A percentile compares a stretch with the other conserved stretches of the same genome.
Conservation (phyloP, 371 early-diverging fungal genomes). For the Nematocida parisii region DNA sequence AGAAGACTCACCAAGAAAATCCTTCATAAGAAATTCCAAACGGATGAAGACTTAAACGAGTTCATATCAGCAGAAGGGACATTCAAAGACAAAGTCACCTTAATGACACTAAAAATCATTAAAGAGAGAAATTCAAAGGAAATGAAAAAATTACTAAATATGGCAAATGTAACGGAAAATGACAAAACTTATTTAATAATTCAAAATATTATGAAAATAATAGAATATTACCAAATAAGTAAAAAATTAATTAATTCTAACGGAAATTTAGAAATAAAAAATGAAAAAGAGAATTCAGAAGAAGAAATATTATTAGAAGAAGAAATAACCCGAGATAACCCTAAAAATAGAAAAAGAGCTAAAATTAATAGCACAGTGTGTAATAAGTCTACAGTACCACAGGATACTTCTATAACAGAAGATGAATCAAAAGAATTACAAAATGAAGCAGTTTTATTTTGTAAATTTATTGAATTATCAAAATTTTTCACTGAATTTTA, state of each 20-base stretch:
- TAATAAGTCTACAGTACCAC: too few species aligned
- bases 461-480: too few species aligned
- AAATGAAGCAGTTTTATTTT: not conserved
- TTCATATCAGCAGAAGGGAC: constrained; percentile 50
- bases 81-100: constrained; percentile 52
- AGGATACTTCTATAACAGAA: too few species aligned
- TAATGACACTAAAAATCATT: constrained; percentile 35
- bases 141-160: constrained; percentile 2
- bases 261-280: too few species aligned
- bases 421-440: not conserved
- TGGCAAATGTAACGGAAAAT: not conserved
- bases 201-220: constrained; percentile 34
- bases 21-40: constrained; percentile 43
- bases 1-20: constrained; percentile 11
- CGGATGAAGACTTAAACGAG: constrained; percentile 40
- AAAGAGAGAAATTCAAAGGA: constrained; percentile 21
- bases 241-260: not conserved
- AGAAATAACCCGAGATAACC: constrained; percentile 1
- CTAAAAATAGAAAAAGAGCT: constrained; percentile 16
- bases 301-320: not conserved
- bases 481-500: too few species aligned
- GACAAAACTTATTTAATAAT: constrained; percentile 52
- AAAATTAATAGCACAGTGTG: not conserved
- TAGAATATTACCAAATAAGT: constrained; percentile 29
- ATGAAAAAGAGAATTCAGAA: not conserved